Conservation (phyloP, 257 asterid genomes). For the Plectranthus barbatus region DNA sequence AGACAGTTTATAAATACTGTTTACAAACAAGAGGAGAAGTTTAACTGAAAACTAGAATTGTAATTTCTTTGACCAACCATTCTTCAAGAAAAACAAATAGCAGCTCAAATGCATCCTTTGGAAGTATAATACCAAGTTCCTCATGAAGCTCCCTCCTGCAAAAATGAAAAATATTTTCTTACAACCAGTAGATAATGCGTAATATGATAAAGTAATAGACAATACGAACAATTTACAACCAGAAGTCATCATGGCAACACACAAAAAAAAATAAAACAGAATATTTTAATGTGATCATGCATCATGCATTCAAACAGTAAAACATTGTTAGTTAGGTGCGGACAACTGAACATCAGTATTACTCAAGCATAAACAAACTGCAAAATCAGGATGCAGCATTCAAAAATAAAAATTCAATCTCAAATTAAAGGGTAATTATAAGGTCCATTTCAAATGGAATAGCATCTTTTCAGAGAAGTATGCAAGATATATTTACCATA, state of each 20-base stretch:
- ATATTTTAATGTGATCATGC: neutral
- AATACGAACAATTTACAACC: neutral
- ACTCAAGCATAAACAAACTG: neutral
- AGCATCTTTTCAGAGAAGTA: neutral
- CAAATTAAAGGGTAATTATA: neutral
- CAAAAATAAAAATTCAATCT: neutral
- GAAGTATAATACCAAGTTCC: constrained; percentile 88
- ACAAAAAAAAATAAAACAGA: neutral
- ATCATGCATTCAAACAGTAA: neutral
- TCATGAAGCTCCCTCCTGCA: constrained; percentile 94
- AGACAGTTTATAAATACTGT: neutral
- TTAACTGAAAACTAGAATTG: constrained; percentile 8
- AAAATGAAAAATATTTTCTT: constrained; percentile 13
- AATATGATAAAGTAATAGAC: neutral
- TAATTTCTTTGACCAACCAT: constrained; percentile 48
- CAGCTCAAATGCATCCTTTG: constrained; percentile 84
- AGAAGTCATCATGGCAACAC: neutral
- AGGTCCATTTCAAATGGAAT: neutral
- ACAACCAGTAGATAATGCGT: constrained; percentile 3
- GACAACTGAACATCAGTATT: neutral
- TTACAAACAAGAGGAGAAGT: neutral
- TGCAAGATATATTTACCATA: neutral
- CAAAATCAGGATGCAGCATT: neutral
- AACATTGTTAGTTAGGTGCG: neutral
- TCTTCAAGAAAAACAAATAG: constrained; percentile 71